Base-by-base conservation (phyloP, 2,329 filamentous ascomycete species). In the Penicillium sp. region DNA sequence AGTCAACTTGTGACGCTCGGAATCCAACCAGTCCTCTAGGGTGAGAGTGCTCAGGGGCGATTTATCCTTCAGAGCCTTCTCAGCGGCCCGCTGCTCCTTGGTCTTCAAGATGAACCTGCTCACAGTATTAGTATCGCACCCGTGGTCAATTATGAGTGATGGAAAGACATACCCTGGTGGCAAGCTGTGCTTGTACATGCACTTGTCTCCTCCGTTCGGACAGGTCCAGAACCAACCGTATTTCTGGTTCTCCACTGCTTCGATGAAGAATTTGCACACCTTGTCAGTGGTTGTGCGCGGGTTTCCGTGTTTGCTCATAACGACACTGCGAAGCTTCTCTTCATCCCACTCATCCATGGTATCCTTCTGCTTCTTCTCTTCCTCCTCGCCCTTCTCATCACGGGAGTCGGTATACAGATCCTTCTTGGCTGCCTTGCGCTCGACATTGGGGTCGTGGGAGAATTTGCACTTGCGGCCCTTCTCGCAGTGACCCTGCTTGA, bases 171-270 rank as follows among this genome's bases (percentile, higher is more conserved):
- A 95, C 90, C 94, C 94, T 69, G 92, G 89, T 65, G 95, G 94
- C 67, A 99, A 81, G 68, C 89, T 91, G 75, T 99, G 94, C 77
- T 89, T 92, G 73, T 99, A 99, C 88, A 94, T 97, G 88, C 94
- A 99, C 76, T 96, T 90, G 71, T 99, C 89, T 60, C 90, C 93
- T 61, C 91, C 92, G 69, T 97, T 97, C 43, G 94, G 94, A 82
- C 94, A 99, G 56, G 86, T 82, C 94, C 94, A 99, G 78, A 99
- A 97, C 94, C 94, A 99, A 59, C 94, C 94, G 68, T 99, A 99
- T 76, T 97, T 99, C 67, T 91, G 90, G 70, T 99, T 94, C 77
- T 99, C 94, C 59, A 99, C 94, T 26, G 94, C 94, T 64, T 92
- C 87, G 71, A 97, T 94, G 73, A 99, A 99, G 80, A 79, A 96